Evolutionary conservation across 805 yeast genomes (phyloP).

Genomic region (Geotrichum ghanense): DNA sequence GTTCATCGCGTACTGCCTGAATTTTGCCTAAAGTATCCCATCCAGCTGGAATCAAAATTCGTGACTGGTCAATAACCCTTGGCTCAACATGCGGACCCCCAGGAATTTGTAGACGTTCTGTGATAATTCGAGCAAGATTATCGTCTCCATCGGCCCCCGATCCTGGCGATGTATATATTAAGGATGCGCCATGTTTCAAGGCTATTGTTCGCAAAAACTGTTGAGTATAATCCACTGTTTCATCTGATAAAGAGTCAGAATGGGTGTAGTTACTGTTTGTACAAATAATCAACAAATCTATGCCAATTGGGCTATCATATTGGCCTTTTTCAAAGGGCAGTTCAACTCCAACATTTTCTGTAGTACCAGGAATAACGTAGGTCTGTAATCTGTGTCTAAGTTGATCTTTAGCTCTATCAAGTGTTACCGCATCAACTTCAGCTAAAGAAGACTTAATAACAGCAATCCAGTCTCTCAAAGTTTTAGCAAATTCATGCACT

Average conservation of each 20-base stretch:
- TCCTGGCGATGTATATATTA: constrained; percentile 7
- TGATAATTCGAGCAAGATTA: constrained; percentile 6
- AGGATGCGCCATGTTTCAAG: constrained; percentile 11
- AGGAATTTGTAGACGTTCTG: constrained; percentile 16
- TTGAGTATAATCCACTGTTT: constrained; percentile 17
- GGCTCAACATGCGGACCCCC: constrained; percentile 10
- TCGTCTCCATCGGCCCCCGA: constrained; percentile 7
- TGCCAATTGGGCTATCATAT: constrained; percentile 19
- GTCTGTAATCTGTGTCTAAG: constrained; percentile 10
- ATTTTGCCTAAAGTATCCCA: constrained; percentile 27
- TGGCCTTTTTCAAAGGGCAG: constrained; percentile 22
- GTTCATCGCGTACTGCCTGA: constrained; percentile 15
- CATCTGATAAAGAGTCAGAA: background rate
- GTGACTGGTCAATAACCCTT: constrained; percentile 15
- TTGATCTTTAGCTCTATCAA: background rate
- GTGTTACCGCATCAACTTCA: constrained; percentile 5
- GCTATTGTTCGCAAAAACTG: constrained; percentile 21
- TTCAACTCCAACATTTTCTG: constrained; percentile 8
- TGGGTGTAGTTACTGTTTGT: constrained; percentile 11
- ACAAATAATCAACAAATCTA: constrained; percentile 16
- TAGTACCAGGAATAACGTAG: constrained; percentile 7
- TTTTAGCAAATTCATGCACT: constrained; percentile 12
- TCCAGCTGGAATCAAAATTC: constrained; percentile 23
- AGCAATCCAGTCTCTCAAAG: constrained; percentile 12
- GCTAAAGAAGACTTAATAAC: constrained; percentile 9